Evolutionary conservation across 1,284 basidiomycete genomes (phyloP).

Genomic region (Austropuccinia psidii): DNA sequence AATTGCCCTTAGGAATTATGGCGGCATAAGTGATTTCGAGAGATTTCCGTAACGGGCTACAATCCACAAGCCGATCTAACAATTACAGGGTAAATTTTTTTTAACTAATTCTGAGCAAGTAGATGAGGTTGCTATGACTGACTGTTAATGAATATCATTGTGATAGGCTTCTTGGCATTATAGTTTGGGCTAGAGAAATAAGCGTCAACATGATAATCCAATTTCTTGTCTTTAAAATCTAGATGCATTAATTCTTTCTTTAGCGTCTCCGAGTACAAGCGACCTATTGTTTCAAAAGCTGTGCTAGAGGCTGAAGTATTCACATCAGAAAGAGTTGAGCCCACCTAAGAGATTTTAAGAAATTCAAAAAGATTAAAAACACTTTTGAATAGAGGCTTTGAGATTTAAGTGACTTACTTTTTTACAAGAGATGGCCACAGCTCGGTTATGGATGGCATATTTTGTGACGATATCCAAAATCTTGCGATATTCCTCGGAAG

Average conservation of each 20-base stretch:
- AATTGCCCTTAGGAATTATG: slow-evolving; percentile 82
- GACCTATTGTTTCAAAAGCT: slow-evolving; percentile 63
- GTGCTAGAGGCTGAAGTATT: slow-evolving; percentile 47
- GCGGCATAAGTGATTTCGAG: slow-evolving; percentile 77
- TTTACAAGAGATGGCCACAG: slow-evolving; percentile 79
- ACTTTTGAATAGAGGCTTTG: not conserved
- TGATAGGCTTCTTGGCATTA: slow-evolving; percentile 72
- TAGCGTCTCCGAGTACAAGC: slow-evolving; percentile 72
- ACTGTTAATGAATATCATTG: slow-evolving; percentile 98
- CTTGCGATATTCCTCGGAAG: slow-evolving; percentile 84
- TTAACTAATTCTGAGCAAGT: not conserved
- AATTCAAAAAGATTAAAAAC: not conserved
- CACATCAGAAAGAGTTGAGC: slow-evolving; percentile 23
- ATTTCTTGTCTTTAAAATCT: slow-evolving; percentile 44
- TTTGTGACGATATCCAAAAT: slow-evolving; percentile 89
- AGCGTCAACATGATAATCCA: slow-evolving; percentile 61
- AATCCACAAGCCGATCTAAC: slow-evolving; percentile 87
- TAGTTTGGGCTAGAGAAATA: slow-evolving; percentile 83
- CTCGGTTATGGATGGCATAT: slow-evolving; percentile 87
- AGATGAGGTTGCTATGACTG: slow-evolving; percentile 45
- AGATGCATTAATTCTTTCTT: slow-evolving; percentile 68
- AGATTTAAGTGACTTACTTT: slow-evolving; percentile 58
- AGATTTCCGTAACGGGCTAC: slow-evolving; percentile 72
- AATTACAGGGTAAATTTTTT: not conserved
- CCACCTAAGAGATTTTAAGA: slow-evolving; percentile 1